Conservation (phyloP, 352 stramenopile species). For the Elongisporangium prolatum region DNA sequence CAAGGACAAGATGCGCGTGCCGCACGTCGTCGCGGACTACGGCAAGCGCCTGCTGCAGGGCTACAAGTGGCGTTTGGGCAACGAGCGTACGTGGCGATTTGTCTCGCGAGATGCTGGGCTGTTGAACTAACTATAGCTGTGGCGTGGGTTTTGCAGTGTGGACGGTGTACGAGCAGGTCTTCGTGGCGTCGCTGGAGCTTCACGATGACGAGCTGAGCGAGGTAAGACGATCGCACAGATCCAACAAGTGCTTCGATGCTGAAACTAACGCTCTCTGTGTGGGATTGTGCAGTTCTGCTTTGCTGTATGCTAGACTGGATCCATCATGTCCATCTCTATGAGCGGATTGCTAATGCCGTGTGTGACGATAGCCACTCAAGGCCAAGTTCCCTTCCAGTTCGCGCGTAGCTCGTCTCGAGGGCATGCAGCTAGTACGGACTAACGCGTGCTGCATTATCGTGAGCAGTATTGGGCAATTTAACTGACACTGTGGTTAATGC, state of each 20-base stretch:
- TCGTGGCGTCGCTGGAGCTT: constrained; percentile 57
- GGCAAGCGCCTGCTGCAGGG: constrained; percentile 42
- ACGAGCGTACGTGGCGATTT: constrained; percentile 27
- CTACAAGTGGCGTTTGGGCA: constrained; percentile 44
- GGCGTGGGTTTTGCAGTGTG: constrained; percentile 29
- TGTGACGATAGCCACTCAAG: constrained; percentile 26
- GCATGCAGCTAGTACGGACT: constrained; percentile 35
- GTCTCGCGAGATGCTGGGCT: background rate
- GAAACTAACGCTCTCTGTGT: background rate
- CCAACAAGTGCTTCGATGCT: background rate
- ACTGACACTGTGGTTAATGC: background rate
- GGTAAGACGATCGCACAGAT: constrained; percentile 7
- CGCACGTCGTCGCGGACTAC: constrained; percentile 30
- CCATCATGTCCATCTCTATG: background rate
- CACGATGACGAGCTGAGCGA: constrained; percentile 47
- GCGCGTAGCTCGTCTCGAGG: constrained; percentile 47
- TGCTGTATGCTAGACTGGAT: background rate
- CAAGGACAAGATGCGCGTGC: constrained; percentile 53
- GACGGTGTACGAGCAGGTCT: constrained; percentile 63
- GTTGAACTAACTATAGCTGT: constrained; percentile 5
- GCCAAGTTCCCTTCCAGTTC: constrained; percentile 58
- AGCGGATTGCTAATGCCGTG: background rate
- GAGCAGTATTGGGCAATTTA: background rate
- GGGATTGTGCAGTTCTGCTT: no score
- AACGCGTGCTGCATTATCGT: background rate